These are phyloP conservation scores for Candida frijolesensis DNA, from an alignment of 1,139 yeast species.

Conservation along the genomic window DNA sequence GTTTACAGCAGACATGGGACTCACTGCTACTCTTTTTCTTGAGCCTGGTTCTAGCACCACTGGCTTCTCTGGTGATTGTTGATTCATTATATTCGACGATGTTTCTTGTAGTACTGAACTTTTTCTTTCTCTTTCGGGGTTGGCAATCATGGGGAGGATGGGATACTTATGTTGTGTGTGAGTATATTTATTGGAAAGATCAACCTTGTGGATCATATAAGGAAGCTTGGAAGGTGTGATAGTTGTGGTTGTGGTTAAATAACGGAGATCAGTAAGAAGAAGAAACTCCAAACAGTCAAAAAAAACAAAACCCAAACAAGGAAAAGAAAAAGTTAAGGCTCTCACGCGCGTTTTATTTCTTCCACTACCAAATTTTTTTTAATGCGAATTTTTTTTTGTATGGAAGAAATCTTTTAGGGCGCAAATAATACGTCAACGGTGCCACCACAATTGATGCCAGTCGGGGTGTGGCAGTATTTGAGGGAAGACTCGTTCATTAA, in stretches of 20 bases:
- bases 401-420: too few species aligned
- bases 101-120: constrained; percentile 13
- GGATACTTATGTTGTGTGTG: not conserved
- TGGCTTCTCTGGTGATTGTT: constrained; percentile 2
- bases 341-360: not conserved
- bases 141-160: not conserved
- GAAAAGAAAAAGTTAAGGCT: too few species aligned
- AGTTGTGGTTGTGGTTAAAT: too few species aligned
- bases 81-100: constrained; percentile 8
- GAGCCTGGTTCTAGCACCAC: not conserved
- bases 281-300: not conserved
- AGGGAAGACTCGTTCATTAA: not conserved
- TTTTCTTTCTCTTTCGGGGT: not conserved
- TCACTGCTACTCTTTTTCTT: constrained; percentile 8
- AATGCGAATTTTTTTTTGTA: too few species aligned
- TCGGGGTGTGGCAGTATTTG: too few species aligned
- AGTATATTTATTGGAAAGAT: too few species aligned
- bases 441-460: too few species aligned
- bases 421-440: too few species aligned
- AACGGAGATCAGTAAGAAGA: too few species aligned
- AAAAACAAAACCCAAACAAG: not conserved
- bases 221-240: too few species aligned
- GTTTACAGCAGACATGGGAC: constrained; percentile 7
- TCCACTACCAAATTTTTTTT: too few species aligned
- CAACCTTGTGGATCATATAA: too few species aligned